Percentiles rank a stretch among this genome's conserved stretches.
These are phyloP conservation scores for Colletotrichum cereale DNA, from an alignment of 2,329 filamentous ascomycete genomes.

Conservation along the genomic window DNA sequence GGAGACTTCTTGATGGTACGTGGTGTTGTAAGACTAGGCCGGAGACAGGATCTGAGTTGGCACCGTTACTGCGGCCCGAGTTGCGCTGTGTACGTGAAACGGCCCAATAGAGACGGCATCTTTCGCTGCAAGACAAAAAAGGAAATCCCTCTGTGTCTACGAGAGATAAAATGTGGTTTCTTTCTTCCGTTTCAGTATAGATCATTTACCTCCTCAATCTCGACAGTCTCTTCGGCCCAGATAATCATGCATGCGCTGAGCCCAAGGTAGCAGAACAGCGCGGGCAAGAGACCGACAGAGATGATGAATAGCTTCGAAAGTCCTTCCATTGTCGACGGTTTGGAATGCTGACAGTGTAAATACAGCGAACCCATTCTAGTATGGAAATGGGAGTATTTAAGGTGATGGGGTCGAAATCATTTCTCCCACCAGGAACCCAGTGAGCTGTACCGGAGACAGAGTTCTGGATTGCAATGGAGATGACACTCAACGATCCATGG, in stretches of 20 bases:
- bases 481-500: neutral
- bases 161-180: rapidly evolving
- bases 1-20: neutral
- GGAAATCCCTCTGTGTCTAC: too few relatives aligned
- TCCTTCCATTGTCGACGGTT: neutral
- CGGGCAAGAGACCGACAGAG: neutral
- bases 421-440: too few relatives aligned
- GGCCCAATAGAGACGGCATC: neutral
- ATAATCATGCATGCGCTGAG: neutral
- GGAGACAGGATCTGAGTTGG: neutral
- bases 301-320: neutral
- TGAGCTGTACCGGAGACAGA: neutral
- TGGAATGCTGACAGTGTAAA: rapidly evolving
- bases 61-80: neutral
- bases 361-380: neutral
- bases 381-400: neutral
- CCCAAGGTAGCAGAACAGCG: neutral
- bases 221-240: neutral
- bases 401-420: too few relatives aligned
- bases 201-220: neutral
- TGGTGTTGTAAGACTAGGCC: neutral
- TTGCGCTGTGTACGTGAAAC: neutral
- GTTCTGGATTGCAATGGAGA: neutral
- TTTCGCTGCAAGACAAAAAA: neutral
- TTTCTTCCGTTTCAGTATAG: neutral